These are phyloP conservation scores for Polygonum aviculare DNA, from an alignment of 148 eudicot genomes.

Conservation along the genomic window DNA sequence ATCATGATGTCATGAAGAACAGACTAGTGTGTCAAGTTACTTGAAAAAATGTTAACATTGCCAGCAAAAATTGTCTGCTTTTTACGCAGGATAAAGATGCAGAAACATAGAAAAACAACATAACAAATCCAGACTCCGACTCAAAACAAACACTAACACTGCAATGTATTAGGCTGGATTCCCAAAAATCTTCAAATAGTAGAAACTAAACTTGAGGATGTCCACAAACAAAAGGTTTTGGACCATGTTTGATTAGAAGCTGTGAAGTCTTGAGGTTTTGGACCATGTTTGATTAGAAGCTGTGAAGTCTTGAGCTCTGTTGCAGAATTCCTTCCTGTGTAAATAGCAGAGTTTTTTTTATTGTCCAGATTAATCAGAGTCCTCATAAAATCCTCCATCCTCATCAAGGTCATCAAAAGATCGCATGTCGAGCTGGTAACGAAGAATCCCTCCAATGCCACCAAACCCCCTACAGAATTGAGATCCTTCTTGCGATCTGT, in stretches of 20 bases:
- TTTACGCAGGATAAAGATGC: background rate
- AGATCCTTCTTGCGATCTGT: conserved; percentile 13
- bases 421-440: conserved; percentile 13
- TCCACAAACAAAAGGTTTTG: background rate
- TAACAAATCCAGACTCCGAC: background rate
- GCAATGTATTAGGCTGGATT: background rate
- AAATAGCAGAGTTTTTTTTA: no score
- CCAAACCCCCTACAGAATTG: conserved; percentile 15
- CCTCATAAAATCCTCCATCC: conserved; percentile 9
- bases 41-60: background rate
- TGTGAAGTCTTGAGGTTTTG: background rate
- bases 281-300: background rate
- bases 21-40: no score
- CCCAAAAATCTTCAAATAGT: background rate
- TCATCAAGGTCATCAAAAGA: conserved; percentile 12
- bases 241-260: background rate
- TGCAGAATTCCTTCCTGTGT: background rate
- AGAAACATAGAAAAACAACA: background rate
- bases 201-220: background rate
- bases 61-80: background rate
- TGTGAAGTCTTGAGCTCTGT: background rate
- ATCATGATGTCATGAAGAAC: no score
- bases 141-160: background rate
- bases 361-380: conserved; percentile 9
- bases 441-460: conserved; percentile 15